Evolutionary conservation across 2,329 filamentous ascomycete genomes (phyloP), one percentile per base, ranked within the genome.

Genomic region (Talaromyces atroroseus): DNA sequence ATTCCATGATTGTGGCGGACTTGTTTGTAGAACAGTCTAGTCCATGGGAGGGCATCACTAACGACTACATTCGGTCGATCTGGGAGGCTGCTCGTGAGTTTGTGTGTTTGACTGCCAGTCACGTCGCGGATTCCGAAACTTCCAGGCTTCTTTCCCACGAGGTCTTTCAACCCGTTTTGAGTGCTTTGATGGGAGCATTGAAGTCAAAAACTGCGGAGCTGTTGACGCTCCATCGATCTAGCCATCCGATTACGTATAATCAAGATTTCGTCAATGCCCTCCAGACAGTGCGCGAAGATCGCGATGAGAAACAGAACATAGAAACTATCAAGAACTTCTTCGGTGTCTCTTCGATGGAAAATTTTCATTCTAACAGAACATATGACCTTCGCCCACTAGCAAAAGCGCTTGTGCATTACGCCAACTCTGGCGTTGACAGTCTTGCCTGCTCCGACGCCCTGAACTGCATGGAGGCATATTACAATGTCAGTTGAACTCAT

Each of bases 11-110:
- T 10, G 76, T 88, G 0, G 71, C 73, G 0, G 79, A 86, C 21
- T 65, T 89, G 0, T 88, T 88, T 63, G 70, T 71, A 20, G 77
- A 85, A 47, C 83, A 88, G 57, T 83, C 78, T 0, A 54, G 61
- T 6, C 78, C 77, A 0, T 88, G 83, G 85, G 66, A 75, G 44
- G 29, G 56, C 0, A 74, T 80, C 2, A 72, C 68, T 2, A 54
- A 45, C 2, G 45, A 59, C 0, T 75, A 78, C 53, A 67, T 78
- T 40, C 60, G 67, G 3, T 66, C 58, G 0, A 66, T 80, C 34
- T 66, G 70, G 38, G 48, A 60, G 0, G 61, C 65, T 0, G 70
- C 71, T 44, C 62, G 65, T 32, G 56, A 61, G 3, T 76, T 79
- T 49, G 60, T 79, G 2, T 36, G 64, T 1, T 61, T 63, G 1